Evolutionary conservation across 2,329 filamentous ascomycete genomes (phyloP), one percentile per base, ranked within the genome.

Genomic region (Clathrospora elynae): DNA sequence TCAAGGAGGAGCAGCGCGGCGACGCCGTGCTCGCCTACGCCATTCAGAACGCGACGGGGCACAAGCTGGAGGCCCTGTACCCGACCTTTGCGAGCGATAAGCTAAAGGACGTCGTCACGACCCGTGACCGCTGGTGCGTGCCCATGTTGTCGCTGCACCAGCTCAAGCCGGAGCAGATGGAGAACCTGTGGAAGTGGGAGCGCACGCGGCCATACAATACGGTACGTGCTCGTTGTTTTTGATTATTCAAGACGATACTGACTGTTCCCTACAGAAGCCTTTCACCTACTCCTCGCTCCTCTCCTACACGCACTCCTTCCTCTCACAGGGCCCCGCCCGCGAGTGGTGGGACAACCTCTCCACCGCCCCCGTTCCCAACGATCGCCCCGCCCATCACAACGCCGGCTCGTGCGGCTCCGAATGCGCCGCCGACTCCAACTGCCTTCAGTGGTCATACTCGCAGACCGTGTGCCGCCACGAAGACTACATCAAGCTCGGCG

Each of bases 151-250:
- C 69, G 5, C 59, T 71, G 37, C 71, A 73, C 42, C 61, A 66
- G 33, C 50, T 71, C 14, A 62, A 59, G 17, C 68, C 74, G 1
- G 66, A 73, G 17, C 76, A 79, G 39, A 78, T 81, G 75, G 61
- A 68, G 7, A 66, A 69, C 0, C 59, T 81, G 26, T 78, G 77
- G 71, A 69, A 72, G 42, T 82, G 74, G 69, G 70, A 72, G 51
- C 64, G 70, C 42, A 66, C 61, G 39, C 54, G 70, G 19, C 65
- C 63, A 16, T 64, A 65, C 36, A 68, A 65, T 25, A 53, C 49
- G 29, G 66, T 66, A 57, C 14, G 60, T 46, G 9, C 17, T 14
- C 8, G 18, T 18, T 6, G 7, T 23, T 19, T 22, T 3, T 12
- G 31, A 6, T 10, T 23, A 9, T 2, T 3, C 26, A 17, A 19